phyloP scores from a whole-genome alignment of 2,329 filamentous ascomycete species.

The Ceratocystis lukuohia region DNA sequence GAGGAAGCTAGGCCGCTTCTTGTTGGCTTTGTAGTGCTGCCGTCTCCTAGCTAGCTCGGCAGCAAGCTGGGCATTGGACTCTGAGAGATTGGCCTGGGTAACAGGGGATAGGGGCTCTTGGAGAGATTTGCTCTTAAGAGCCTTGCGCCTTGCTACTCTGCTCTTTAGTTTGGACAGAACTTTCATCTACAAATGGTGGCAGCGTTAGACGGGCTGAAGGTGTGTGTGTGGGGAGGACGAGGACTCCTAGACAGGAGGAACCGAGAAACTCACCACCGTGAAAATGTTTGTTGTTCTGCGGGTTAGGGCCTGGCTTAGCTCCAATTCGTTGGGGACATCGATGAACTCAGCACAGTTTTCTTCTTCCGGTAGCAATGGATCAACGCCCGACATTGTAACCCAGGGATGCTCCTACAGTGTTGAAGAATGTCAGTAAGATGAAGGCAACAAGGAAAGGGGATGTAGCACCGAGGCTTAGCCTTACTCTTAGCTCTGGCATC shows the following conservation, averaged over 20 bases:
- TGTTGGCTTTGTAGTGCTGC: conserved; percentile 12
- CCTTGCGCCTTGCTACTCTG: conserved; percentile 36
- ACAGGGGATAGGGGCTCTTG: conserved; percentile 9
- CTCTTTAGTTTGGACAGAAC: conserved; percentile 81
- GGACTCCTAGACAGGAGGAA: not conserved
- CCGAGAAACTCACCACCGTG: conserved; percentile 50
- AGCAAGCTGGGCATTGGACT: conserved; percentile 12
- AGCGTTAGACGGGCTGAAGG: not conserved
- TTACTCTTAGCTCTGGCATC: conserved; percentile 69
- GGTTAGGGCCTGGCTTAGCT: conserved; percentile 83
- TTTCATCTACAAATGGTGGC: conserved; percentile 51
- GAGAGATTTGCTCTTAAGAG: not conserved
- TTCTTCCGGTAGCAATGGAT: conserved; percentile 63
- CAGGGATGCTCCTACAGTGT: conserved; percentile 64
- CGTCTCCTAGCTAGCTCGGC: conserved; percentile 11
- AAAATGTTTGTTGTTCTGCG: conserved; percentile 76
- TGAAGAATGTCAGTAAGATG: not conserved
- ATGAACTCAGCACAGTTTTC: conserved; percentile 77
- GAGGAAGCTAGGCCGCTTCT: conserved; percentile 15
- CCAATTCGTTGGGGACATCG: conserved; percentile 74
- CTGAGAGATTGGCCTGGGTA: conserved; percentile 16
- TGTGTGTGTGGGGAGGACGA: too few species aligned
- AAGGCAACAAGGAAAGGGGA: not conserved
- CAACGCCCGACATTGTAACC: conserved; percentile 71
- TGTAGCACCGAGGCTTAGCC: not conserved